Evolutionary conservation across 2,329 filamentous ascomycete species (phyloP), one percentile per base, ranked within the genome.

Genomic region (Ascochyta rabiei): DNA sequence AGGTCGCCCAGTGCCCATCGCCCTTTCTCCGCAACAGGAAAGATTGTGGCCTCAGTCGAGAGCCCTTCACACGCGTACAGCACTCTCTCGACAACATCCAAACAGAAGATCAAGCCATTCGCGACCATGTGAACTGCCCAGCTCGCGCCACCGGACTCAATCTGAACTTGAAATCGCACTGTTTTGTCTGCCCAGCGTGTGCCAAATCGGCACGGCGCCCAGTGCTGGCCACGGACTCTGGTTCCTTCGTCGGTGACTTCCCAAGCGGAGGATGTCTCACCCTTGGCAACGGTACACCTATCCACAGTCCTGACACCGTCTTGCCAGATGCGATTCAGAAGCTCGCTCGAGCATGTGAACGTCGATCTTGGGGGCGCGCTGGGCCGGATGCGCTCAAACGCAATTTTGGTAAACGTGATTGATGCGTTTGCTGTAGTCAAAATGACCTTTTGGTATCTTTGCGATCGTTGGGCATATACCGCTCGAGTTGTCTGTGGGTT

Each of bases 71-170:
- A 49, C 7, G 49, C 55, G 30, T 49, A 53, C 4, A 57, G 19
- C 0, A 49, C 41, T 28, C 21, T 35, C 12, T 43, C 24, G 15
- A 21, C n/a, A 9, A 21, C 38, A 23, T 57, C 55, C n/a, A 57
- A 33, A 28, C 49, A 57, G 37, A 57, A 53, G 8, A 57, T 57
- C 35, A 57, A 43, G 16, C 55, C 55, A 23, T 57, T 57, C 4
- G 49, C 40, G n/a, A 57, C 49, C 55, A 53, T 57, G 46, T 57
- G 55, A 18, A 57, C 49, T 7, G 41, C 55, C 55, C 55, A 57
- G 23, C 55, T 57, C 21, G 41, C 55, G 6, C 55, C 55, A 9
- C 48, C 49, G 3, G 13, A 12, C 21, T 53, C 41, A 15, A 53
- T 39, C 1, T 30, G 45, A 16, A 49, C 50, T 15, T 57, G 45